These are phyloP conservation scores for Heterobasidion parviporum DNA, from an alignment of 1,284 basidiomycete genomes.

Conservation along the genomic window DNA sequence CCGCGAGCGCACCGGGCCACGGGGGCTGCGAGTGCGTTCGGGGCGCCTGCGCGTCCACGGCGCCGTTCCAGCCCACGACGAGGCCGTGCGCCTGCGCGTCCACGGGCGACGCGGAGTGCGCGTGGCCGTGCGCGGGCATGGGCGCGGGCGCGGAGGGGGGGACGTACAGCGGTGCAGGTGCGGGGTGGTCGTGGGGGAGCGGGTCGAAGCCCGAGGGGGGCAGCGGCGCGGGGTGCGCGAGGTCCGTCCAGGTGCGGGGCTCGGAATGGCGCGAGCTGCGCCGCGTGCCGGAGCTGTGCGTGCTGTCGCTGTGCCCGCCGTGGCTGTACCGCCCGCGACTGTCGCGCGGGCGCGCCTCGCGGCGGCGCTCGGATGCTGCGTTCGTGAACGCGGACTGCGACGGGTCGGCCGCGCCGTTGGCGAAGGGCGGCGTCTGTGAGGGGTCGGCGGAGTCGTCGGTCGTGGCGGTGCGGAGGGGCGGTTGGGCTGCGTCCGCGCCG, in stretches of 20 bases:
- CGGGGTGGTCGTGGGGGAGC: neutral
- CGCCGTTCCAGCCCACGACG: too few species aligned
- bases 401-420: neutral
- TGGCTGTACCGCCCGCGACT: conserved; percentile 2
- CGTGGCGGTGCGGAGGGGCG: conserved; percentile 22
- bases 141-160: neutral
- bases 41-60: neutral
- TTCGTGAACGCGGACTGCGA: neutral
- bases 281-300: neutral
- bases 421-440: neutral
- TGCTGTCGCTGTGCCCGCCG: neutral
- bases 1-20: conserved; percentile 5
- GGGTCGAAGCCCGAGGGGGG: neutral
- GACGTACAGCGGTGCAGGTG: neutral
- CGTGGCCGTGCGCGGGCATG: too few species aligned
- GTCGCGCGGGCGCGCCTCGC: conserved; percentile 8
- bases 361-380: conserved; percentile 1
- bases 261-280: too few species aligned
- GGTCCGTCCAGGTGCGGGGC: too few species aligned
- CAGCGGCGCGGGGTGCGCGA: too few species aligned
- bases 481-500: conserved; percentile 13
- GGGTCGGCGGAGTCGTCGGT: conserved; percentile 23
- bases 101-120: neutral
- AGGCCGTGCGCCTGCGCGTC: neutral
- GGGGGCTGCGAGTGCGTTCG: neutral